phyloP scores from a whole-genome alignment of 2,329 filamentous ascomycete species.

The Magnaporthiopsis rhizophila region DNA sequence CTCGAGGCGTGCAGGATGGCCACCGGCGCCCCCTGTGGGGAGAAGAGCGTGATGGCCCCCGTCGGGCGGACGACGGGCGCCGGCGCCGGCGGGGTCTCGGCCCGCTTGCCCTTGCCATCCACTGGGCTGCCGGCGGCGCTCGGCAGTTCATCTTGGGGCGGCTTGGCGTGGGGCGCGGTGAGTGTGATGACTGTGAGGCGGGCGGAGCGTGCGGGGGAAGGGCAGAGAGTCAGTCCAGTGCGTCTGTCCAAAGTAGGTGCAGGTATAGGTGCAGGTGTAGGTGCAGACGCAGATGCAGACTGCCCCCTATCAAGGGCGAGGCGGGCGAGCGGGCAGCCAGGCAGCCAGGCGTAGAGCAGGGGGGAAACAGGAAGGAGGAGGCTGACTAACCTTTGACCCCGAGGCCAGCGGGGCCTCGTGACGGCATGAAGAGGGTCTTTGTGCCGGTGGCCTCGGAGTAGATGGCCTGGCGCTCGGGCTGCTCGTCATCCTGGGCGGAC shows the following conservation, averaged over 20 bases:
- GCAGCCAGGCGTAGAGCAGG: not conserved
- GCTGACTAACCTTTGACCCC: slow-evolving; percentile 53
- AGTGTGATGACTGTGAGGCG: slow-evolving; percentile 54
- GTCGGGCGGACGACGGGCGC: slow-evolving; percentile 38
- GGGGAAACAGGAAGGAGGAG: no score
- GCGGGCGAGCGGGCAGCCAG: no score
- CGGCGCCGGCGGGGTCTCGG: not conserved
- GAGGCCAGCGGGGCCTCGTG: slow-evolving; percentile 53
- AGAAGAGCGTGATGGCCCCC: slow-evolving; percentile 63
- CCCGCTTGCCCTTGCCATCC: not conserved
- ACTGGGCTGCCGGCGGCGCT: not conserved
- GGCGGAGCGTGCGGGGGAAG: no score
- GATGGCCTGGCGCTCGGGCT: slow-evolving; percentile 45
- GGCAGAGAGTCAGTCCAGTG: no score
- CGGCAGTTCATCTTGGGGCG: slow-evolving; percentile 12
- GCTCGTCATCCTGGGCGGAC: slow-evolving; percentile 38
- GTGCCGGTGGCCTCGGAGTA: slow-evolving; percentile 39
- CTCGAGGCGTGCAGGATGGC: slow-evolving; percentile 67
- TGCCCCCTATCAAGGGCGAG: no score
- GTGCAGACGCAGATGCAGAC: no score
- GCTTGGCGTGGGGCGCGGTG: slow-evolving; percentile 27
- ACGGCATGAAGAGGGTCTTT: slow-evolving; percentile 69
- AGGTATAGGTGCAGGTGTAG: no score
- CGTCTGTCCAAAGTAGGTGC: no score
- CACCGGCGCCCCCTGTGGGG: slow-evolving; percentile 49